Evolutionary conservation across 1,284 basidiomycete genomes (phyloP).

Genomic region (Cutaneotrichosporon arboriforme): DNA sequence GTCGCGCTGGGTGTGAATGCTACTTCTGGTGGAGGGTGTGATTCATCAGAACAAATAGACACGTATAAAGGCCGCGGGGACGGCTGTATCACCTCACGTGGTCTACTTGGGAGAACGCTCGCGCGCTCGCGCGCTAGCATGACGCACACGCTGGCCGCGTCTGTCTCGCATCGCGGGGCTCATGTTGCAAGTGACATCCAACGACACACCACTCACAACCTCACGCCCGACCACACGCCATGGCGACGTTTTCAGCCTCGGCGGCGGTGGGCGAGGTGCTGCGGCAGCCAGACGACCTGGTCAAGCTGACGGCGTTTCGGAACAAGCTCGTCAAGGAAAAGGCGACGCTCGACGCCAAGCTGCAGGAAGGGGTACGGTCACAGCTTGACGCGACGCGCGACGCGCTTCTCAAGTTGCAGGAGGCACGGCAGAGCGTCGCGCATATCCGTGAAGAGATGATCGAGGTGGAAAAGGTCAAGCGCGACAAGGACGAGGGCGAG

Average conservation of each 20-base stretch:
- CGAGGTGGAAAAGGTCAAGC: constrained; percentile 66
- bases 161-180: no score
- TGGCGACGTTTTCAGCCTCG: constrained; percentile 35
- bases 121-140: no score
- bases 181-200: not conserved
- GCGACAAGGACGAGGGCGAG: constrained; percentile 45
- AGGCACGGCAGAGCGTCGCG: constrained; percentile 76
- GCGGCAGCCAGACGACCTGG: constrained; percentile 87
- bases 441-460: constrained; percentile 88
- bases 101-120: no score
- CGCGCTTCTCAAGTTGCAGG: constrained; percentile 77
- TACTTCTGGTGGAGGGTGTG: no score
- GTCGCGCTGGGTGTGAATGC: no score
- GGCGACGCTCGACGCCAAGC: constrained; percentile 84
- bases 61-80: no score
- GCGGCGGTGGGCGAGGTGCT: constrained; percentile 59
- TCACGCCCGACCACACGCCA: constrained; percentile 17
- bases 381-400: constrained; percentile 88
- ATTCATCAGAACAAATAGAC: no score
- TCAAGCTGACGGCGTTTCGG: constrained; percentile 79
- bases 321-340: constrained; percentile 97
- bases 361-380: constrained; percentile 88
- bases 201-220: constrained; percentile 7
- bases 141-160: no score
- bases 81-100: no score